phyloP scores from a whole-genome alignment of 768 basidiomycete species.

The Pleurotus giganteus region DNA sequence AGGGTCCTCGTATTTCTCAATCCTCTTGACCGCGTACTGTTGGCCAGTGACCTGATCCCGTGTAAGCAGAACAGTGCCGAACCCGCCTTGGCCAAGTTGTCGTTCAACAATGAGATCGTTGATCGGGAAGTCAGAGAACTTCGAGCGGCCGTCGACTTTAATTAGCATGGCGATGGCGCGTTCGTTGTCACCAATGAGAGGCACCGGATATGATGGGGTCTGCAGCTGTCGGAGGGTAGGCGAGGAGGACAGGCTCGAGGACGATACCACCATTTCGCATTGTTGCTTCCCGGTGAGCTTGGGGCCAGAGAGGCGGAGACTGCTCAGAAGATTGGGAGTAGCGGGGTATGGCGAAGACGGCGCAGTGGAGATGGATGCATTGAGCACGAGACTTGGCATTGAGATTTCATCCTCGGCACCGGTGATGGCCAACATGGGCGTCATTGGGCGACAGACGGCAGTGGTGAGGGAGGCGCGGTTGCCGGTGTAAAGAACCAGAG shows the following conservation, averaged over 20 bases:
- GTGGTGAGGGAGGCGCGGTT: neutral
- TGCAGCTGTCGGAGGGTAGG: neutral
- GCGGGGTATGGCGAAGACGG: neutral
- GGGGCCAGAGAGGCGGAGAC: neutral
- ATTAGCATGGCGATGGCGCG: neutral
- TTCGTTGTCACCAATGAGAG: neutral
- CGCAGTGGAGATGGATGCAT: neutral
- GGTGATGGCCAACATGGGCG: neutral
- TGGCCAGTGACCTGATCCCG: neutral
- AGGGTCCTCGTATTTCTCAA: neutral
- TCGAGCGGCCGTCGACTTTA: neutral
- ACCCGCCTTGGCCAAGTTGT: conserved; percentile 1
- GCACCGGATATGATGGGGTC: neutral
- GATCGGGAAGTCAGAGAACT: neutral
- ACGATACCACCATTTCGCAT: neutral
- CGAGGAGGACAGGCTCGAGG: neutral
- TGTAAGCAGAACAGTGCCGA: neutral
- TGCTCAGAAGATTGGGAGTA: neutral
- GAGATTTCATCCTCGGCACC: neutral
- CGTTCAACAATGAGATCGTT: neutral
- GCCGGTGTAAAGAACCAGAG: neutral
- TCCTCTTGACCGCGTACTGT: neutral
- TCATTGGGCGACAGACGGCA: too few species aligned
- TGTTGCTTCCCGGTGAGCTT: neutral
- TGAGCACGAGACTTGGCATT: neutral